Conservation (phyloP, 2,329 filamentous ascomycete species). For the Cadophora sp. region DNA sequence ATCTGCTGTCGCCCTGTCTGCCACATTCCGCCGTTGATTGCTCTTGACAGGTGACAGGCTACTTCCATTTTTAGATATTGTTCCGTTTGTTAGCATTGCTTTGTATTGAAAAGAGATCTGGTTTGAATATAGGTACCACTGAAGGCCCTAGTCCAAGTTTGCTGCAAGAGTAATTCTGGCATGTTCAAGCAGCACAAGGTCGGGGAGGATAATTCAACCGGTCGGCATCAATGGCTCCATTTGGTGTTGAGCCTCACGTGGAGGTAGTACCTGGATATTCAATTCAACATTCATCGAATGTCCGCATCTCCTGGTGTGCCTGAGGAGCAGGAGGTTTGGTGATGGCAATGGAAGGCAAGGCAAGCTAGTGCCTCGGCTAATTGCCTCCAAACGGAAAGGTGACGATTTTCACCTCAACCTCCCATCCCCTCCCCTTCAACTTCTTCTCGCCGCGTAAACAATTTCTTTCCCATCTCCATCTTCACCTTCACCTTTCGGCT, state of each 20-base stretch:
- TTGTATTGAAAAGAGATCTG: neutral
- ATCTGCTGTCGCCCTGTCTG: neutral
- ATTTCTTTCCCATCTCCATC: constrained; percentile 4
- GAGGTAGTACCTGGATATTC: neutral
- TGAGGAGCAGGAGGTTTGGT: neutral
- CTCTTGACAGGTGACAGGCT: neutral
- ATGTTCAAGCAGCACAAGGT: too few species aligned
- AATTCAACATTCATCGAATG: too few species aligned
- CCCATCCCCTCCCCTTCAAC: neutral
- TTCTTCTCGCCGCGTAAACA: constrained; percentile 13
- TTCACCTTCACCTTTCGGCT: constrained; percentile 18
- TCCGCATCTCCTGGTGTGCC: neutral
- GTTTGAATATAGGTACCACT: too few species aligned
- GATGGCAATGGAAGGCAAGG: neutral
- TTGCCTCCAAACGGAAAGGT: constrained; percentile 6
- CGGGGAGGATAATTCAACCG: too few species aligned
- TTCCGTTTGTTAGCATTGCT: neutral
- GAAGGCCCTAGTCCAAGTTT: neutral
- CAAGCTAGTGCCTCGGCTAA: constrained; percentile 5
- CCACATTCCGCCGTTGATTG: neutral
- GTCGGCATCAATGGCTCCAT: too few species aligned
- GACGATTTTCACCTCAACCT: neutral
- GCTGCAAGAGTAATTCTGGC: neutral
- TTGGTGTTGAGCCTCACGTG: too few species aligned
- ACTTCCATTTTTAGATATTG: neutral